Conservation (phyloP, 805 yeast genomes). For the Teunomyces cretensis region DNA sequence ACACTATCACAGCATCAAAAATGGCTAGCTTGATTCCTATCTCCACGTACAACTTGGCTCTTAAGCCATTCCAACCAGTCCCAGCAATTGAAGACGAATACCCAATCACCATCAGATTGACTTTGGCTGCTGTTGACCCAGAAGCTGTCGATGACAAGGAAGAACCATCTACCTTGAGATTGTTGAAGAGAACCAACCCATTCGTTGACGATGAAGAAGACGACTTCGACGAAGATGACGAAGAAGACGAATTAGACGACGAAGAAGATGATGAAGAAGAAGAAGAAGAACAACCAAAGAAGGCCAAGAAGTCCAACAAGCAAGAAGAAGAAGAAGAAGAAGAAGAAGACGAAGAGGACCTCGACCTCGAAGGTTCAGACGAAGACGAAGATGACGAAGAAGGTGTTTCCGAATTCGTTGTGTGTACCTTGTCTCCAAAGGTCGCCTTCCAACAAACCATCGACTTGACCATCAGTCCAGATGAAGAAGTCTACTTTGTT, state of each 20-base stretch:
- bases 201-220: conserved; percentile 44
- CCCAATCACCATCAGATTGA: conserved; percentile 87
- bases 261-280: conserved; percentile 47
- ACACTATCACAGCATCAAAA: conserved; percentile 11
- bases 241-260: conserved; percentile 45
- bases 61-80: conserved; percentile 83
- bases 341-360: conserved; percentile 52
- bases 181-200: conserved; percentile 66
- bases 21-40: conserved; percentile 81
- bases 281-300: conserved; percentile 26
- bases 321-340: conserved; percentile 42
- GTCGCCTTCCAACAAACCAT: conserved; percentile 83
- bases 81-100: conserved; percentile 83
- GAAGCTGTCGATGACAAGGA: conserved; percentile 76
- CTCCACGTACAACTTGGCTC: conserved; percentile 81
- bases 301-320: conserved; percentile 25
- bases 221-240: conserved; percentile 42
- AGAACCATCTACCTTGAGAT: conserved; percentile 86
- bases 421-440: conserved; percentile 89
- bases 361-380: conserved; percentile 50
- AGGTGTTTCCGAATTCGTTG: conserved; percentile 77
- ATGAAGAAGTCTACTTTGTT: conserved; percentile 90
- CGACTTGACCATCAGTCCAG: conserved; percentile 87
- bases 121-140: conserved; percentile 95
- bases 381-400: conserved; percentile 66